Conservation (phyloP, 2,329 filamentous ascomycete species). For the Pseudocercospora macadamiae region DNA sequence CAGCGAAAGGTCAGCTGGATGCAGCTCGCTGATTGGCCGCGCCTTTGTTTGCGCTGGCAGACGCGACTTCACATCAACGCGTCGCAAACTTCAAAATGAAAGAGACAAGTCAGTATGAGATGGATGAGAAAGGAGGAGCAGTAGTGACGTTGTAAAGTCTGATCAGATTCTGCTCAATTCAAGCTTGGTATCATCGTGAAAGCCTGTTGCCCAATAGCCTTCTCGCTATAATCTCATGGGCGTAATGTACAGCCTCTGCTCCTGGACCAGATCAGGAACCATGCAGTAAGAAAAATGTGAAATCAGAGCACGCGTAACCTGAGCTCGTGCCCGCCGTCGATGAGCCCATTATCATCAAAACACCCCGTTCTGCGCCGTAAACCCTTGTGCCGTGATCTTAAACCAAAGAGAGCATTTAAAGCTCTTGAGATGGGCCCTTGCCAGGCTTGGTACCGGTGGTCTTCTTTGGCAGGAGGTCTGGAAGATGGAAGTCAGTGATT, state of each 20-base stretch:
- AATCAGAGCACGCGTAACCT: slow-evolving; percentile 31
- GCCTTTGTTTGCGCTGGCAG: slow-evolving; percentile 11
- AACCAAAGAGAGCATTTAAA: slow-evolving; percentile 62
- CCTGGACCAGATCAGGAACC: slow-evolving; percentile 31
- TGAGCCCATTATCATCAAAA: slow-evolving; percentile 42
- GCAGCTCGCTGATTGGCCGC: slow-evolving; percentile 1
- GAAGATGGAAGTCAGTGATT: slow-evolving; percentile 45
- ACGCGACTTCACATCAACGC: slow-evolving; percentile 14
- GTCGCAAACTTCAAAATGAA: background rate
- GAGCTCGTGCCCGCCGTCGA: slow-evolving; percentile 38
- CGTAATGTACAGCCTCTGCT: slow-evolving; percentile 33
- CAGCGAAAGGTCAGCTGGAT: background rate
- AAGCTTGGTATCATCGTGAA: slow-evolving; percentile 34
- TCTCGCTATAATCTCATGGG: slow-evolving; percentile 25
- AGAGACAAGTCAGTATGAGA: background rate
- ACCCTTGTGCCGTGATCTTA: slow-evolving; percentile 33
- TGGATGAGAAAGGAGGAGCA: slow-evolving; percentile 4
- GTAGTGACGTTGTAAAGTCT: slow-evolving; percentile 28
- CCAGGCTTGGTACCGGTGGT: slow-evolving; percentile 74
- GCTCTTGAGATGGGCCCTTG: slow-evolving; percentile 91
- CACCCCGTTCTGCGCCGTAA: slow-evolving; percentile 37
- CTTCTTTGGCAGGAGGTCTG: slow-evolving; percentile 99
- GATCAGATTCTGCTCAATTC: slow-evolving; percentile 28
- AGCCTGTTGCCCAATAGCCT: slow-evolving; percentile 28
- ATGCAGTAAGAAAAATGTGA: slow-evolving; percentile 24